Evolutionary conservation across 1,284 basidiomycete genomes (phyloP), one percentile per base, ranked within the genome.

Genomic region (Apiotrichum porosum): DNA sequence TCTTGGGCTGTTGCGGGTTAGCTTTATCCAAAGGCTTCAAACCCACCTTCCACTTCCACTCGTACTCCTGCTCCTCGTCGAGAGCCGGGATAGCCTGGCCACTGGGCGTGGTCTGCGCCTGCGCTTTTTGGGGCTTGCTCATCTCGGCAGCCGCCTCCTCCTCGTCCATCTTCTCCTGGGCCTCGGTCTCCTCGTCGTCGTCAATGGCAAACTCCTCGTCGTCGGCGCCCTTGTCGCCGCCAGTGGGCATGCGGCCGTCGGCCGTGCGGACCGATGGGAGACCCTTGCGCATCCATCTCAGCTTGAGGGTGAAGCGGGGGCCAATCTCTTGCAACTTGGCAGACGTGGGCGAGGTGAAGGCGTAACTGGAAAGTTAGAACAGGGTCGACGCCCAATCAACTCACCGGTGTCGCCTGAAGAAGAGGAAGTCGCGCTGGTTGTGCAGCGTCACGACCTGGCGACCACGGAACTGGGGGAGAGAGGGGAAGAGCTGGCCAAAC

Each of bases 291-390:
- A 99, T 72, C 77, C 85, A 94, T 28, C 86, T 78, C 49, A 99
- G 75, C 75, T 98, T 98, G 17, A 98, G 78, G 0, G 95, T 98
- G 68, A 99, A 97, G 23, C 94, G 82, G 5, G 95, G 95, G 0
- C 95, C 95, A 54, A 98, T 99, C 72, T 99, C 95, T 72, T 99
- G 95, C 42, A 99, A 75, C 15, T 86, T 84, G 10, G 97, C 92
- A 66, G 90, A 93, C 58, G 92, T 90, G 6, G 85, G 78, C 0
- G 88, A 88, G 39, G 89, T 82, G 72, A 97, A 97, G 35, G 90
- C 88, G 70, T 97, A 97, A 61, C 91, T 90, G 49, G 26, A 9
- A 26, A 26, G 42, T 44, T 17, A 47, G 50, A 5, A 9, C 6
- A 23, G 49, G 37, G 28, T 26, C 28, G 26, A 6, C 26, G 12